phyloP scores from a whole-genome alignment of 768 basidiomycete genomes.

The Mycena metata region DNA sequence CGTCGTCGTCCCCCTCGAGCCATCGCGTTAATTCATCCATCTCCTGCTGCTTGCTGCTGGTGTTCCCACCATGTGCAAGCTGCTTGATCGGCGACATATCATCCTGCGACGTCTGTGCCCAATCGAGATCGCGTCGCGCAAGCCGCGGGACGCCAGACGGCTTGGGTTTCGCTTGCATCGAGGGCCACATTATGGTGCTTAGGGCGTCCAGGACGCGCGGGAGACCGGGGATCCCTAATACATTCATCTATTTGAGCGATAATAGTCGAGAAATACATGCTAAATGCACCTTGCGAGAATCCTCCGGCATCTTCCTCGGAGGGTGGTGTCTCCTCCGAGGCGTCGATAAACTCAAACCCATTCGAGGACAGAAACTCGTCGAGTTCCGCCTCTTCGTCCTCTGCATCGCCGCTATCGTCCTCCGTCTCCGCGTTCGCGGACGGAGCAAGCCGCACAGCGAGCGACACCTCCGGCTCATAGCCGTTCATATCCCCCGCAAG shows the following conservation, averaged over 20 bases:
- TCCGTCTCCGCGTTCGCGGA: slow-evolving; percentile 27
- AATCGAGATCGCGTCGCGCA: slow-evolving; percentile 53
- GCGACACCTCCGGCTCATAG: slow-evolving; percentile 76
- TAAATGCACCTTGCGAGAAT: slow-evolving; percentile 42
- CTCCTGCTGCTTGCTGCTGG: slow-evolving; percentile 60
- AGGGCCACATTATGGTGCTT: slow-evolving; percentile 92
- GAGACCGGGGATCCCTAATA: slow-evolving; percentile 64
- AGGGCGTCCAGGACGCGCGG: slow-evolving; percentile 83
- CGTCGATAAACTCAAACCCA: slow-evolving; percentile 86
- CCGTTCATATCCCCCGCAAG: slow-evolving; percentile 63
- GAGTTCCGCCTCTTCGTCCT: slow-evolving; percentile 66
- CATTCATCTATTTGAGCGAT: slow-evolving; percentile 1
- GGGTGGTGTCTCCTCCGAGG: slow-evolving; percentile 42
- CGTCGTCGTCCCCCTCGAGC: slow-evolving; percentile 66
- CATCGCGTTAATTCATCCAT: slow-evolving; percentile 73
- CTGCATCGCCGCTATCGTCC: slow-evolving; percentile 45
- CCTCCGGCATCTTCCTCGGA: slow-evolving; percentile 34
- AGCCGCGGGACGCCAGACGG: slow-evolving; percentile 32
- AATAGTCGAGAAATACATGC: neutral
- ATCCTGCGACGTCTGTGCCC: slow-evolving; percentile 58
- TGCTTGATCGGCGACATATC: slow-evolving; percentile 47
- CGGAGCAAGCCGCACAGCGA: slow-evolving; percentile 71
- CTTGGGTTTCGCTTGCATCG: slow-evolving; percentile 62
- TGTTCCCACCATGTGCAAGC: slow-evolving; percentile 42
- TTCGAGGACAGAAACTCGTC: slow-evolving; percentile 76